A percentile compares a stretch with the other conserved stretches of the same genome.
Conservation (phyloP, 129 eudicot species). For the Glebionis coronaria region DNA sequence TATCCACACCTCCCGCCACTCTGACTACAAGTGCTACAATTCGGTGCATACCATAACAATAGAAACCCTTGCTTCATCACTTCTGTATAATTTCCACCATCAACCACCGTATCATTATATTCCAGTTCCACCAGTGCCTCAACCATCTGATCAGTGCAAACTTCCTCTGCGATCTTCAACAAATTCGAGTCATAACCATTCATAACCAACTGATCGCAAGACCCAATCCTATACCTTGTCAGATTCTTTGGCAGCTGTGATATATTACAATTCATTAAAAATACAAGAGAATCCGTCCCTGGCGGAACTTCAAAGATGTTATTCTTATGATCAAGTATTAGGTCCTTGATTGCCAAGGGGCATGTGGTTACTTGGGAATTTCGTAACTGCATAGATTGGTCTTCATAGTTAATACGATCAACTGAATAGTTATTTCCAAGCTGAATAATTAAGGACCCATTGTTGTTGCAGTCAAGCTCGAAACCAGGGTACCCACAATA, state of each 20-base stretch:
- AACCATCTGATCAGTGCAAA: conserved; percentile 25
- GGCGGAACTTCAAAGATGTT: no score
- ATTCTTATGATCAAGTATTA: not conserved
- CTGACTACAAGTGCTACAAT: no score
- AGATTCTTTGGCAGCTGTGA: not conserved
- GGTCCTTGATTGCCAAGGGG: not conserved
- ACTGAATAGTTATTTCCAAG: not conserved
- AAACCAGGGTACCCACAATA: not conserved
- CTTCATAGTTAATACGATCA: not conserved
- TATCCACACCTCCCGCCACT: no score
- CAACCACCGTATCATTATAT: no score
- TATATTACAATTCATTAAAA: not conserved
- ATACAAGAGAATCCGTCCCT: no score
- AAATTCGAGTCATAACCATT: conserved; percentile 18
- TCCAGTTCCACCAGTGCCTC: conserved; percentile 18
- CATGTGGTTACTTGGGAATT: not conserved
- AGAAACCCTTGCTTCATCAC: no score
- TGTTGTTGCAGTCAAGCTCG: not conserved
- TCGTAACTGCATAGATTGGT: not conserved
- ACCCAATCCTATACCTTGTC: conserved; percentile 10
- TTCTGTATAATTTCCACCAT: no score
- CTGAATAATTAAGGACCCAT: not conserved
- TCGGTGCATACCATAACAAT: no score
- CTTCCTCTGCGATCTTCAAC: conserved; percentile 6
- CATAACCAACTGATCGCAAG: conserved; percentile 22